Evolutionary conservation across 2,329 filamentous ascomycete genomes (phyloP).

Genomic region (Fusarium miscanthi): DNA sequence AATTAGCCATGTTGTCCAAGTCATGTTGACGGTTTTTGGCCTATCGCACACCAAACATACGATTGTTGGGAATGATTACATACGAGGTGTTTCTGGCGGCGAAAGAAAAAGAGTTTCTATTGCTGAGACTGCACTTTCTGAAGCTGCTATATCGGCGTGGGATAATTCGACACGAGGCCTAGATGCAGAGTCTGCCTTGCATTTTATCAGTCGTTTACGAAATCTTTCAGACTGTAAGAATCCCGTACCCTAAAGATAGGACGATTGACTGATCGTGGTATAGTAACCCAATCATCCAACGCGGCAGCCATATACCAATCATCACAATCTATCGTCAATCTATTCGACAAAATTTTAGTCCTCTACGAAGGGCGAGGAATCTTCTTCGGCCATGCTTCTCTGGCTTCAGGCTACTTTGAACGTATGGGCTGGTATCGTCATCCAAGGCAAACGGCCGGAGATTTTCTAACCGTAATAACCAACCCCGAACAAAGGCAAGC

Average conservation of each 20-base stretch:
- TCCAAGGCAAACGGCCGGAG: slow-evolving; percentile 72
- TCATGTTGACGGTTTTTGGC: slow-evolving; percentile 77
- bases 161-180: slow-evolving; percentile 79
- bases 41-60: slow-evolving; percentile 78
- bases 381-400: slow-evolving; percentile 72
- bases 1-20: slow-evolving; percentile 70
- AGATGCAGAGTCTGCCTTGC: slow-evolving; percentile 78
- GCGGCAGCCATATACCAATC: slow-evolving; percentile 78
- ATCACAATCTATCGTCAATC: slow-evolving; percentile 73
- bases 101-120: slow-evolving; percentile 85
- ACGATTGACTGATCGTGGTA: slow-evolving; percentile 65
- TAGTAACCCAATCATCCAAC: slow-evolving; percentile 10
- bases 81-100: slow-evolving; percentile 77
- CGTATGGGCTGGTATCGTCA: slow-evolving; percentile 76
- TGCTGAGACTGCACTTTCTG: slow-evolving; percentile 78
- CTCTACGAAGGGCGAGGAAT: slow-evolving; percentile 83
- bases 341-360: slow-evolving; percentile 80
- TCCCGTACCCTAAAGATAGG: background rate
- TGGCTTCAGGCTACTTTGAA: slow-evolving; percentile 74
- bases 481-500: slow-evolving; percentile 69
- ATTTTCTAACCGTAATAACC: slow-evolving; percentile 76
- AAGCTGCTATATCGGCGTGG: slow-evolving; percentile 69
- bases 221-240: slow-evolving; percentile 31
- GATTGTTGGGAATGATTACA: slow-evolving; percentile 80
- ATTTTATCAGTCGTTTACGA: slow-evolving; percentile 77